Evolutionary conservation across 495 filamentous ascomycete genomes (phyloP).

Genomic region (Talaromyces stipitatus): DNA sequence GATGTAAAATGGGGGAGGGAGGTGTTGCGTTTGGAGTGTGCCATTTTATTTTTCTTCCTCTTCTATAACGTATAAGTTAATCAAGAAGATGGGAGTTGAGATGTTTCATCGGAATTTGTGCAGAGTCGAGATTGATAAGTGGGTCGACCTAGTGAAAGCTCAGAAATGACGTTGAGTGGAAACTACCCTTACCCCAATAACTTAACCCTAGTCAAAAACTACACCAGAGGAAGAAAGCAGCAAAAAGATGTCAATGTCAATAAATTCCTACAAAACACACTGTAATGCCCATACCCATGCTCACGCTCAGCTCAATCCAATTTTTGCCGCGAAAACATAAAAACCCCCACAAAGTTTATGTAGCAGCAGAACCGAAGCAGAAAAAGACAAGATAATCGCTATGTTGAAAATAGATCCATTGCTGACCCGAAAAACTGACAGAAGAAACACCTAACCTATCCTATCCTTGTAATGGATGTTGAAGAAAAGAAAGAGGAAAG

Average conservation of each 20-base stretch:
- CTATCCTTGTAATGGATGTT: not conserved
- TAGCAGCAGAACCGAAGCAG: not conserved
- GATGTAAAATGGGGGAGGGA: conserved; percentile 94
- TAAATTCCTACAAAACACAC: not conserved
- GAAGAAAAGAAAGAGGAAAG: not conserved
- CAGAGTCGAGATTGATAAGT: not conserved
- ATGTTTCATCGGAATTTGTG: not conserved
- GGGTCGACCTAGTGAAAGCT: not conserved
- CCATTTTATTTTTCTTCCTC: conserved; percentile 19
- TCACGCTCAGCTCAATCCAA: too few species aligned
- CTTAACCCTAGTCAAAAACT: not conserved
- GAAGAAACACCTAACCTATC: not conserved
- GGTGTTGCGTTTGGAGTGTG: conserved; percentile 79
- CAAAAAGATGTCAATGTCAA: too few species aligned
- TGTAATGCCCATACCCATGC: not conserved
- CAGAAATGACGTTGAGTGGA: not conserved
- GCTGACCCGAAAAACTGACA: not conserved
- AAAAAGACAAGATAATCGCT: not conserved
- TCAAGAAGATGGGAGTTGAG: not conserved
- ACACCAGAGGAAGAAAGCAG: too few species aligned
- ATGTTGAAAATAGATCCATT: not conserved
- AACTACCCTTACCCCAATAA: not conserved
- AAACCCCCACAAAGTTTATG: not conserved
- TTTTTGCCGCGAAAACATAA: not conserved
- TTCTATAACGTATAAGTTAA: not conserved